Evolutionary conservation across 2,329 filamentous ascomycete species (phyloP).

Genomic region (Epichloe uncinata): DNA sequence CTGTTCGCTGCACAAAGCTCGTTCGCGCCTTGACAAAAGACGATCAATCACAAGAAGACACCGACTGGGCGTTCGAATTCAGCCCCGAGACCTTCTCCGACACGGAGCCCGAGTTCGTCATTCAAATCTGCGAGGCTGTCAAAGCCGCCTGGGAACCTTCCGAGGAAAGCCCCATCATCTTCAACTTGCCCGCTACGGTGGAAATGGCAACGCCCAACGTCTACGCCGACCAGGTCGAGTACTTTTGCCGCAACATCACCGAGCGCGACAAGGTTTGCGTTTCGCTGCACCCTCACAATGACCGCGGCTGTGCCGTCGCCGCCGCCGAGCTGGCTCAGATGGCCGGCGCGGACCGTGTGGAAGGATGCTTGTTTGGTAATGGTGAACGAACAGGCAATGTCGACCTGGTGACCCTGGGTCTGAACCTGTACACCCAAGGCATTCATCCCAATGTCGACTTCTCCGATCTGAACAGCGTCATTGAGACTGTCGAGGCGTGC

Average conservation of each 20-base stretch:
- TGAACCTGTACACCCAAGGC: slow-evolving; percentile 94
- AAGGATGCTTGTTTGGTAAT: slow-evolving; percentile 79
- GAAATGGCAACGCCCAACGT: slow-evolving; percentile 92
- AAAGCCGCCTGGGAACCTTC: slow-evolving; percentile 86
- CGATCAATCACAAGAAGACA: slow-evolving; percentile 41
- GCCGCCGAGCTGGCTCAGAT: slow-evolving; percentile 89
- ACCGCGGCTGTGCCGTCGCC: slow-evolving; percentile 53
- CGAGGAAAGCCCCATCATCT: slow-evolving; percentile 72
- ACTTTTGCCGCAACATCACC: slow-evolving; percentile 75
- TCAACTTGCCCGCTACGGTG: slow-evolving; percentile 93
- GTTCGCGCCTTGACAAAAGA: slow-evolving; percentile 85
- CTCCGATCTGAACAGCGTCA: slow-evolving; percentile 73
- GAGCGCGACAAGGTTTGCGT: slow-evolving; percentile 81
- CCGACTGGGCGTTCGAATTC: slow-evolving; percentile 70
- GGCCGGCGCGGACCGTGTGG: slow-evolving; percentile 88
- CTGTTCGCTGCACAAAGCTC: slow-evolving; percentile 73
- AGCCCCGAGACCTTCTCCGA: slow-evolving; percentile 86
- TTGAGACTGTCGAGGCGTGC: slow-evolving; percentile 79
- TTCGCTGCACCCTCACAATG: slow-evolving; percentile 88
- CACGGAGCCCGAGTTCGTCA: slow-evolving; percentile 67
- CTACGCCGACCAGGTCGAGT: slow-evolving; percentile 93
- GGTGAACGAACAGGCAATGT: slow-evolving; percentile 94
- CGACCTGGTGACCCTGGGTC: slow-evolving; percentile 78
- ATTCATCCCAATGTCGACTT: slow-evolving; percentile 79
- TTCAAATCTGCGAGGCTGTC: slow-evolving; percentile 81